These are phyloP conservation scores for Neurospora terricola DNA, from an alignment of 495 filamentous ascomycete genomes.

Conservation along the genomic window DNA sequence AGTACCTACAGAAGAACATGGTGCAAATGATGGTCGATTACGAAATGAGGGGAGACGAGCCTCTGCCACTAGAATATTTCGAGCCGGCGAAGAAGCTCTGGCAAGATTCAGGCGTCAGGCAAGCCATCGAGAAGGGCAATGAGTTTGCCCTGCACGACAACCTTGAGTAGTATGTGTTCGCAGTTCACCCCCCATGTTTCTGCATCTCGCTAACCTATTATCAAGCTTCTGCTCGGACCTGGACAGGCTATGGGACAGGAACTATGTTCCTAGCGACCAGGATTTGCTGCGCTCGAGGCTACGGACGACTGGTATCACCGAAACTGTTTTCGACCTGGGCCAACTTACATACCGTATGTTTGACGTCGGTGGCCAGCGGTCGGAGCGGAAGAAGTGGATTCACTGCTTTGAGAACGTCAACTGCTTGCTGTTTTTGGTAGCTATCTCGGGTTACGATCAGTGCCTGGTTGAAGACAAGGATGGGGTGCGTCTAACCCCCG, in stretches of 20 bases:
- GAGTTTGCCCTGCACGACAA: conserved; percentile 97
- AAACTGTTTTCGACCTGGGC: conserved; percentile 91
- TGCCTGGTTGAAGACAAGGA: conserved; percentile 96
- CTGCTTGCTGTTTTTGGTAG: conserved; percentile 86
- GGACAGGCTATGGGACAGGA: conserved; percentile 75
- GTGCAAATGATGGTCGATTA: conserved; percentile 48
- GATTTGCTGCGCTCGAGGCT: conserved; percentile 88
- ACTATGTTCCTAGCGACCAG: conserved; percentile 92
- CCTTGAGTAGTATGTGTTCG: conserved; percentile 67
- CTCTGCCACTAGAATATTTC: conserved; percentile 58
- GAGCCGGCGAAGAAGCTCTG: conserved; percentile 77
- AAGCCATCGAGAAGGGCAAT: conserved; percentile 79
- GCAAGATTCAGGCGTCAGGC: conserved; percentile 73
- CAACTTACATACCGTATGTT: conserved; percentile 98
- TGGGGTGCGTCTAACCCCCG: conserved; percentile 52
- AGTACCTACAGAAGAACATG: conserved; percentile 36
- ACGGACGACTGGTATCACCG: conserved; percentile 92
- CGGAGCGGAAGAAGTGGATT: conserved; percentile 99
- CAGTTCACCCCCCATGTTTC: background rate
- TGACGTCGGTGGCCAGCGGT: conserved; percentile 93
- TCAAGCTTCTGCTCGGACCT: conserved; percentile 81
- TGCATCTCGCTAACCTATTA: background rate
- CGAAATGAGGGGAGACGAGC: conserved; percentile 69
- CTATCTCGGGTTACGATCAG: conserved; percentile 94
- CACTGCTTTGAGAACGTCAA: conserved; percentile 98